Percentiles rank a stretch among this genome's conserved stretches.
Conservation (phyloP, 805 yeast genomes). For the Saccharomycopsis babjevae region DNA sequence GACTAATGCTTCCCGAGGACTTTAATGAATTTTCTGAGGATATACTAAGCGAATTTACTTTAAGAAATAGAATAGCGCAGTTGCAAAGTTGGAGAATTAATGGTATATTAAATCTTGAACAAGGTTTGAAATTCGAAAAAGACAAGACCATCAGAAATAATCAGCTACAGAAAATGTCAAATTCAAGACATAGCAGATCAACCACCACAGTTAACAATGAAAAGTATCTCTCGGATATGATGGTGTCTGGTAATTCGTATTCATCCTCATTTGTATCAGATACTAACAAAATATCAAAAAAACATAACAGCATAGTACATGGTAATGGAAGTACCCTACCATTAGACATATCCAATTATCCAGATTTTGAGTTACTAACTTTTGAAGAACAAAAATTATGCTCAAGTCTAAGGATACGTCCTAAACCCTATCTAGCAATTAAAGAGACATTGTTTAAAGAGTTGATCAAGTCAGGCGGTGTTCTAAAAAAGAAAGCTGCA, state of each 20-base stretch:
- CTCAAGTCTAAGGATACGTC: constrained; percentile 70
- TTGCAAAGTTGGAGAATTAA: constrained; percentile 88
- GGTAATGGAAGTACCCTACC: constrained; percentile 29
- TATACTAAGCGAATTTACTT: constrained; percentile 64
- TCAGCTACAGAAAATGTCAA: constrained; percentile 44
- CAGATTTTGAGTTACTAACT: constrained; percentile 74
- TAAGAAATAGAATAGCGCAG: constrained; percentile 75
- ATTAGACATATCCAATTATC: constrained; percentile 62
- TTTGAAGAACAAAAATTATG: constrained; percentile 86
- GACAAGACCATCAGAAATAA: constrained; percentile 66
- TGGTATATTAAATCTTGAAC: constrained; percentile 78
- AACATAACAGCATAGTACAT: constrained; percentile 28
- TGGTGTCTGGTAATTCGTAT: neutral
- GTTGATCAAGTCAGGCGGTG: constrained; percentile 75
- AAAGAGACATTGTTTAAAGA: constrained; percentile 86
- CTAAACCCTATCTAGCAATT: constrained; percentile 89
- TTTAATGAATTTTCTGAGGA: constrained; percentile 67
- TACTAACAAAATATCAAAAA: constrained; percentile 4
- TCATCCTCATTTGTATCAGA: neutral
- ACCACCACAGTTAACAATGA: constrained; percentile 3
- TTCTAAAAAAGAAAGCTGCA: constrained; percentile 74
- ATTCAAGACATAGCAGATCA: constrained; percentile 24
- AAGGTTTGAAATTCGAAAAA: constrained; percentile 77
- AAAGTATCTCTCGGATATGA: neutral
- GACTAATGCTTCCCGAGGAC: constrained; percentile 73